Base-by-base conservation (phyloP, 1,284 basidiomycete genomes). In the Mycena citricolor region DNA sequence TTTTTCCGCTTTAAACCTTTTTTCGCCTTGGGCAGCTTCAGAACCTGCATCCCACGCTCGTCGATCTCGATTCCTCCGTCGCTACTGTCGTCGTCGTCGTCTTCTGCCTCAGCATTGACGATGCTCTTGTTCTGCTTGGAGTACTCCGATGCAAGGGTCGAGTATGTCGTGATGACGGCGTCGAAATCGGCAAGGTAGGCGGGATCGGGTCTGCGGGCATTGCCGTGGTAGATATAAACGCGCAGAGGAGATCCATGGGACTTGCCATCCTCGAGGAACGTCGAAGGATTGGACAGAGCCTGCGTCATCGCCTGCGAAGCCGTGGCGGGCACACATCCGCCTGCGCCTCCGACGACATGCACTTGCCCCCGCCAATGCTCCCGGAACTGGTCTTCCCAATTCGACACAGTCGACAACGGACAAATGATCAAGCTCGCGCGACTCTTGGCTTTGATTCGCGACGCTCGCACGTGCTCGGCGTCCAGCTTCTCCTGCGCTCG, bases 321-420 rank as follows among this genome's bases (percentile, higher is more conserved):
- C 26, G 62, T 57, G 24, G 63, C 46, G 23, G 61, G 61, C 22
- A 61, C 54, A 41, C 67, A 70, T 38, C 68, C 69, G 29, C 80
- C 77, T 19, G 70, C 73, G 3, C 90, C 91, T n/a, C 91, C 91
- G 38, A 86, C 71, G 32, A 94, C 83, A 23, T 76, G 74, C 6
- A 94, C 90, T 44, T 84, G 78, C 11, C 91, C 90, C 48, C 79
- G 79, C 91, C 91, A 93, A 66, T 99, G 97, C 61, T 98, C 94
- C 48, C 85, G 80, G 62, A 99, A 90, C 65, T 99, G 97, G 53
- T 97, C 92, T 66, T 99, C 95, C 97, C 97, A 99, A 61, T 98
- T 99, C 34, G 90, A 84, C 1, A 99, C 91, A 2, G 97, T 97
- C 17, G 93, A 95, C 42, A 99, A 74, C 7, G 97, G 97, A 57